Evolutionary conservation across 2,329 filamentous ascomycete genomes (phyloP), one percentile per base, ranked within the genome.

Genomic region (Chaetomium strumarium): DNA sequence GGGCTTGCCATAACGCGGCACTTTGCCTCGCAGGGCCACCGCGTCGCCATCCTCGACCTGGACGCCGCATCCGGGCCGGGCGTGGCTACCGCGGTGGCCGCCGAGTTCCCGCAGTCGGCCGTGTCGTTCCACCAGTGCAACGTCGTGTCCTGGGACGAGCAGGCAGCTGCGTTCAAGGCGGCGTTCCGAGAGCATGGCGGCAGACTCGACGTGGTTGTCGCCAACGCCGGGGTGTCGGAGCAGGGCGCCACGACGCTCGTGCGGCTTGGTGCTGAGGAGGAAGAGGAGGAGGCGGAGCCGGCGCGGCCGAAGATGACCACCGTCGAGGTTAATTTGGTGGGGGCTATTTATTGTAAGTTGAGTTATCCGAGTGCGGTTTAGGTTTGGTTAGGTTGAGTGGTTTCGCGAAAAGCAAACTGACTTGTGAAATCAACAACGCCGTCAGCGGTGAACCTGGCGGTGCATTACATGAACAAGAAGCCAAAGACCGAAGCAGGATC

Each of bases 401-500:
- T n/a, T n/a, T 24, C 4, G 24, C 4, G 24, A 24, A 34, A 14
- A 3, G 33, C 3, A 34, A 14, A 10, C 33, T 34, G 33, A 34
- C 33, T n/a, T 17, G 12, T 20, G 14, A 9, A 30, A 29, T 10
- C 20, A 17, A 17, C 43, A 31, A 34, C 24, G 40, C 42, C 13
- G 24, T 19, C 36, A 78, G 75, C 74, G 8, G 68, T 77, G 20
- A 75, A 77, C 57, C 62, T 79, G 11, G 76, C 69, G 0, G 67
- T 70, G 8, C 70, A 78, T 57, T 80, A 80, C 55, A 73, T 80
- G 64, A 65, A 68, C 19, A 75, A 73, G 58, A 77, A 76, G 2
- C 58, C 64, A 1, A 53, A 65, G 11, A 29, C 49, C 12, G 52
- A 60, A 55, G 13, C 46, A 39, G 4, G 17, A 1, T 62, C 68